Evolutionary conservation across 495 filamentous ascomycete species (phyloP), one percentile per base, ranked within the genome.

Genomic region (Hypomontagnella monticulosa): DNA sequence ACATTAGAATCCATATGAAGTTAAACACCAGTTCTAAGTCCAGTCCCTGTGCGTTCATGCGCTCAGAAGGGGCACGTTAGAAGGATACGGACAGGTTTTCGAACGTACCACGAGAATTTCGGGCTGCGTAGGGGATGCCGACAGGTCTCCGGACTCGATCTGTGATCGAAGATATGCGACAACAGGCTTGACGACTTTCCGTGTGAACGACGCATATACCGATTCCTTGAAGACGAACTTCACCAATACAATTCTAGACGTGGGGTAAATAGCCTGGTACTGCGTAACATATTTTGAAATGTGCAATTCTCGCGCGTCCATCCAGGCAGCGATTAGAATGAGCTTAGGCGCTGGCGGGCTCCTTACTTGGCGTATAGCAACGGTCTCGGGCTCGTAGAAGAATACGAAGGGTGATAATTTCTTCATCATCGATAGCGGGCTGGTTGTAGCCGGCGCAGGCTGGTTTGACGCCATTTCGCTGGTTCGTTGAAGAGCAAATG

Each of bases 221-320:
- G 60, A 69, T 61, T 81, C 73, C 18, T 49, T 64, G 16, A 71
- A 48, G 14, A 73, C 44, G 47, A 74, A 77, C 44, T 75, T 77
- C 44, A 80, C 19, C 3, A 83, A 71, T 16, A 83, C 59, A 49
- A 83, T 79, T 1, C 58, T 68, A 0, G 76, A 52, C 4, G 72
- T 57, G 2, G 81, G 80, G 65, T 73, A 83, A 2, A 78, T 60
- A 3, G 61, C 57, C 15, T 71, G 78, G 70, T 83, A 77, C 27
- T 68, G 73, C 2, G 62, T 41, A 49, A 81, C 67, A 71, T 82
- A 81, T 50, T 81, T 83, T 42, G 73, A 70, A 57, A 82, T 78
- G 72, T 81, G 80, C 1, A 66, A 60, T 41, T 80, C 73, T 43
- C 59, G 78, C 6, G 81, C 81, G 16, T 74, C 78, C 77, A 81